Percentiles rank a stretch among this genome's conserved stretches.
These are phyloP conservation scores for Annulohypoxylon maeteangense DNA, from an alignment of 495 filamentous ascomycete species.

Conservation along the genomic window DNA sequence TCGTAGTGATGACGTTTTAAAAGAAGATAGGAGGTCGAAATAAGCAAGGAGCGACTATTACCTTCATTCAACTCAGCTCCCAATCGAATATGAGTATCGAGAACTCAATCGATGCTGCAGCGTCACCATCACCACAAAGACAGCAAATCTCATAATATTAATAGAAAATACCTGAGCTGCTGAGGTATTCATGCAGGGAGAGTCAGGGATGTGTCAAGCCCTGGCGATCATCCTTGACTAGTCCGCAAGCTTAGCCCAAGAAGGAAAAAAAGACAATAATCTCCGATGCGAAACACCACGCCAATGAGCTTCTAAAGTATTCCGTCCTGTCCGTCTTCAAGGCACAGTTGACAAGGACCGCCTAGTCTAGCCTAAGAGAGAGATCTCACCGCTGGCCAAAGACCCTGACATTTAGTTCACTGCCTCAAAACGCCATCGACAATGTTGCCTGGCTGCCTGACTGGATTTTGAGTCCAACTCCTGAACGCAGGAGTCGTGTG, in stretches of 20 bases:
- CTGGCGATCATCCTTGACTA: constrained; percentile 17
- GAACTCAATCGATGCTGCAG: not conserved
- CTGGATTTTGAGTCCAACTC: not conserved
- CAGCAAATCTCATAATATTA: not conserved
- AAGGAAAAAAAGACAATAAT: constrained; percentile 27
- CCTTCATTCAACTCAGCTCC: not conserved
- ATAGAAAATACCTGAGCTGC: not conserved
- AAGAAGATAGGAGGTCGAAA: not conserved
- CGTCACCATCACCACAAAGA: not conserved
- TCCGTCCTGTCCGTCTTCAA: constrained; percentile 1
- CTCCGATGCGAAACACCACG: constrained; percentile 30
- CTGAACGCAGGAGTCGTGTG: not conserved
- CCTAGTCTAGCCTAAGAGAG: constrained; percentile 6
- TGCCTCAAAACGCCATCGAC: constrained; percentile 9
- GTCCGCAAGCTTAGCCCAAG: constrained; percentile 19
- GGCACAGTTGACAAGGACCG: constrained; percentile 16
- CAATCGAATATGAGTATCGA: not conserved
- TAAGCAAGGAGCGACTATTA: not conserved
- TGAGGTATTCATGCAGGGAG: constrained; percentile 20
- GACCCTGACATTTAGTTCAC: constrained; percentile 1
- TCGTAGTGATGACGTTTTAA: not conserved
- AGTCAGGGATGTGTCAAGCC: constrained; percentile 10
- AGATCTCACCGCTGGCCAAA: constrained; percentile 18
- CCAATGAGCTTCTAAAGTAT: constrained; percentile 37
- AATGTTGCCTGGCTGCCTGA: not conserved